A percentile compares a stretch with the other conserved stretches of the same genome.
Evolutionary conservation across 2,329 filamentous ascomycete species (phyloP).

Genomic region (Phialemonium atrogriseum): DNA sequence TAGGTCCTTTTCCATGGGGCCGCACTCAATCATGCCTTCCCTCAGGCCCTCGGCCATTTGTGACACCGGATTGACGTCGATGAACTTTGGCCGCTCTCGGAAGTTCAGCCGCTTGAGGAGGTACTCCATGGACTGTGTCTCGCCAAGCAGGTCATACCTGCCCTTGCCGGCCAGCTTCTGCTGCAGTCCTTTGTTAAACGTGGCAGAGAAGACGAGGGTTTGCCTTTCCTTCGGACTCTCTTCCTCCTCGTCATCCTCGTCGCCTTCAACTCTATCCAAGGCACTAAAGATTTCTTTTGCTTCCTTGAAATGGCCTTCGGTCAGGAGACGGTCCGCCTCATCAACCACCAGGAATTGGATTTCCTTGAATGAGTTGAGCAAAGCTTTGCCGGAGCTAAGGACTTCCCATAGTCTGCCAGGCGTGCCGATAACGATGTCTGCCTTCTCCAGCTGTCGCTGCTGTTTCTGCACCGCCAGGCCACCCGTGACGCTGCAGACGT

Average conservation of each 20-base stretch:
- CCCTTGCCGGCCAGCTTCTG: slow-evolving; percentile 80
- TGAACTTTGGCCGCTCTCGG: slow-evolving; percentile 75
- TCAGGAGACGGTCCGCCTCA: slow-evolving; percentile 86
- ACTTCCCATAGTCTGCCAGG: slow-evolving; percentile 94
- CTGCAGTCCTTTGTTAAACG: slow-evolving; percentile 85
- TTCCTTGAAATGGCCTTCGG: slow-evolving; percentile 92
- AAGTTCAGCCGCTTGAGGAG: slow-evolving; percentile 86
- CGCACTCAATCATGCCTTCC: slow-evolving; percentile 88
- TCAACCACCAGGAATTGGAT: slow-evolving; percentile 84
- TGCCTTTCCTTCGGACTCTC: slow-evolving; percentile 49
- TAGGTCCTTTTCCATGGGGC: slow-evolving; percentile 91
- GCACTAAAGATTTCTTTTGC: slow-evolving; percentile 78
- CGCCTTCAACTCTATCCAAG: slow-evolving; percentile 64
- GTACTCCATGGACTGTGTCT: slow-evolving; percentile 85
- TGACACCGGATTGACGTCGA: slow-evolving; percentile 81
- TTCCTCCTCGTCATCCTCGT: slow-evolving; percentile 41
- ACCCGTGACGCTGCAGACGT: slow-evolving; percentile 83
- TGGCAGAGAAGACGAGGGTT: slow-evolving; percentile 93
- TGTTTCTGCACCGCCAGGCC: slow-evolving; percentile 94
- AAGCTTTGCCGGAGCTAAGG: slow-evolving; percentile 62
- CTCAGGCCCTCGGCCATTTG: slow-evolving; percentile 83
- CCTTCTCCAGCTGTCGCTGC: slow-evolving; percentile 70
- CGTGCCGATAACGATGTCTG: slow-evolving; percentile 89
- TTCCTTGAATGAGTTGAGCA: slow-evolving; percentile 62
- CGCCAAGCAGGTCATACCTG: slow-evolving; percentile 57